A percentile compares a stretch with the other conserved stretches of the same genome.
Conservation (phyloP, 1,284 basidiomycete genomes). For the Phylloboletellus chloephorus region DNA sequence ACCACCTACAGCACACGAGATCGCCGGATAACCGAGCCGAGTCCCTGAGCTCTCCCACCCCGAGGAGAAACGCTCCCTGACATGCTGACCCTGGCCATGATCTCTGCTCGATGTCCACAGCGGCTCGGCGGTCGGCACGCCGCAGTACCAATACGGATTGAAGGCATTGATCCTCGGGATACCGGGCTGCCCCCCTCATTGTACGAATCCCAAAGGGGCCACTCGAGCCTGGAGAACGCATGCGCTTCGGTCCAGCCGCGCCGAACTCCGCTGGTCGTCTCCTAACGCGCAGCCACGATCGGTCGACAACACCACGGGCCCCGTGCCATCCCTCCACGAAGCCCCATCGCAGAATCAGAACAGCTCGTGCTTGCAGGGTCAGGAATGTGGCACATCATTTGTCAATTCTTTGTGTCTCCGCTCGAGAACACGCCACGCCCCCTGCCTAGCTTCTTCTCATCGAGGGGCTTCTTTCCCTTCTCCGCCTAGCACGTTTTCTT, state of each 20-base stretch:
- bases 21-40: constrained; percentile 20
- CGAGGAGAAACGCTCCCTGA: constrained; percentile 10
- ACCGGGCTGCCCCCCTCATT: constrained; percentile 50
- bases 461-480: background rate
- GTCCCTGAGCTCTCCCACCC: background rate
- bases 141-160: constrained; percentile 48
- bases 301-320: constrained; percentile 16
- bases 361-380: background rate
- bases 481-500: background rate
- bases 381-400: background rate
- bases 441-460: constrained; percentile 4
- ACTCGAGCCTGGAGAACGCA: constrained; percentile 46
- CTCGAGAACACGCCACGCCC: constrained; percentile 3
- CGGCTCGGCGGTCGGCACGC: constrained; percentile 49
- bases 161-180: constrained; percentile 54
- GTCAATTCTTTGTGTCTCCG: constrained; percentile 1
- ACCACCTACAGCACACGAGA: constrained; percentile 41
- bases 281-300: too few species aligned
- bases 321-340: background rate
- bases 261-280: background rate
- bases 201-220: constrained; percentile 50
- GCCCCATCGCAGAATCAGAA: constrained; percentile 9
- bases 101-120: constrained; percentile 52
- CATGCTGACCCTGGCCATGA: constrained; percentile 37
- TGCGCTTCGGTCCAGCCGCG: constrained; percentile 26